Conservation (phyloP, 164 flowering plant species). For the Annona squamosa region DNA sequence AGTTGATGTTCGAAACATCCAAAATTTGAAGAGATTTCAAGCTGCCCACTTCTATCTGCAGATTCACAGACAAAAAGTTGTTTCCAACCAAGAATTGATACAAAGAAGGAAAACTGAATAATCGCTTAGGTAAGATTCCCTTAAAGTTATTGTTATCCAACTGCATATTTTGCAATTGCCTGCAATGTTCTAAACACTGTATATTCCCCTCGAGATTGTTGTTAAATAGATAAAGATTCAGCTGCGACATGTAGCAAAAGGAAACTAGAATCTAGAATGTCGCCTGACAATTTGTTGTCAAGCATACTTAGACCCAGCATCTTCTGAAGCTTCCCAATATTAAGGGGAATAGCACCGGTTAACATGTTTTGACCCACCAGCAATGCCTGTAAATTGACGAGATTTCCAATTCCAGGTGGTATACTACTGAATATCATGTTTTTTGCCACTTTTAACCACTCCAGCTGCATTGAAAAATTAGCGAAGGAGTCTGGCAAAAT, state of each 20-base stretch:
- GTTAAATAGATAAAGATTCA: not conserved
- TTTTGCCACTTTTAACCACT: not conserved
- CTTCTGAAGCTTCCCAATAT: slow-evolving; percentile 4
- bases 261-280: not conserved
- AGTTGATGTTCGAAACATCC: slow-evolving; percentile 56
- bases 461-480: not conserved
- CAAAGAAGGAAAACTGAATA: not conserved
- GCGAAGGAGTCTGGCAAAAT: too few species aligned
- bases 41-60: slow-evolving; percentile 46
- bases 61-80: slow-evolving; percentile 27
- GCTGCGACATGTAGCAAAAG: not conserved
- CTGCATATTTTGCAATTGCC: not conserved
- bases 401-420: slow-evolving; percentile 11
- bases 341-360: not conserved
- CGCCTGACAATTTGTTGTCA: slow-evolving; percentile 2
- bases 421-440: slow-evolving; percentile 10
- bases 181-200: not conserved
- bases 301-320: not conserved
- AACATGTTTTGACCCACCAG: not conserved
- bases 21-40: slow-evolving; percentile 42
- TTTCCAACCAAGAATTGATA: not conserved
- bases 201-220: slow-evolving; percentile 6
- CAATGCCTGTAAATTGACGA: not conserved
- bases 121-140: not conserved
- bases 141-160: not conserved